These are phyloP conservation scores for Microcera coccophila DNA, from an alignment of 2,329 filamentous ascomycete genomes.

Conservation along the genomic window DNA sequence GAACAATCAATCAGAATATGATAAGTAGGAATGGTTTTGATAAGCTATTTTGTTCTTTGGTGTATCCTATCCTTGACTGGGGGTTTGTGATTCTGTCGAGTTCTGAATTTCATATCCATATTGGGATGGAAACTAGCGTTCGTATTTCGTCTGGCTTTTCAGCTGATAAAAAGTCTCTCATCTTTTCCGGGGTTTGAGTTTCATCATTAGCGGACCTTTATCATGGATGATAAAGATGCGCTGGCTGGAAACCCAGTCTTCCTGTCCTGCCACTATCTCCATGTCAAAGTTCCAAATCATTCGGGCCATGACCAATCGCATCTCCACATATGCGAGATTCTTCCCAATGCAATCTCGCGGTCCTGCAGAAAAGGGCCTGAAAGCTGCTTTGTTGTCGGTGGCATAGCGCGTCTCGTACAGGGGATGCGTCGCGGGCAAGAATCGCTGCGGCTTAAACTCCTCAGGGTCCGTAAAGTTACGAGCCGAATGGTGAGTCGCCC, in stretches of 20 bases:
- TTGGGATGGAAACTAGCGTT: too few species aligned
- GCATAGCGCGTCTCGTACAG: not conserved
- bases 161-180: too few species aligned
- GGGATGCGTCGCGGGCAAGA: slow-evolving; percentile 1
- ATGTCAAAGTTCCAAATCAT: not conserved
- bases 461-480: slow-evolving; percentile 12
- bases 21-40: too few species aligned
- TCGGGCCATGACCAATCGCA: not conserved
- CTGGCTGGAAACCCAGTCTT: not conserved
- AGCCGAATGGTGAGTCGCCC: slow-evolving; percentile 7
- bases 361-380: slow-evolving; percentile 1
- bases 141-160: too few species aligned
- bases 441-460: slow-evolving; percentile 5
- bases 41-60: too few species aligned
- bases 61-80: too few species aligned
- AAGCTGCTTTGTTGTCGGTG: slow-evolving; percentile 2
- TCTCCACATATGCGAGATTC: slow-evolving; percentile 5
- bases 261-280: not conserved
- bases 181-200: too few species aligned
- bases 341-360: slow-evolving; percentile 2
- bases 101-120: too few species aligned
- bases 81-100: too few species aligned
- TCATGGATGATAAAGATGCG: too few species aligned
- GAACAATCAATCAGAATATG: too few species aligned
- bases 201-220: too few species aligned